Evolutionary conservation across 257 asterid species (phyloP).

Genomic region (Ilex aquifolium): DNA sequence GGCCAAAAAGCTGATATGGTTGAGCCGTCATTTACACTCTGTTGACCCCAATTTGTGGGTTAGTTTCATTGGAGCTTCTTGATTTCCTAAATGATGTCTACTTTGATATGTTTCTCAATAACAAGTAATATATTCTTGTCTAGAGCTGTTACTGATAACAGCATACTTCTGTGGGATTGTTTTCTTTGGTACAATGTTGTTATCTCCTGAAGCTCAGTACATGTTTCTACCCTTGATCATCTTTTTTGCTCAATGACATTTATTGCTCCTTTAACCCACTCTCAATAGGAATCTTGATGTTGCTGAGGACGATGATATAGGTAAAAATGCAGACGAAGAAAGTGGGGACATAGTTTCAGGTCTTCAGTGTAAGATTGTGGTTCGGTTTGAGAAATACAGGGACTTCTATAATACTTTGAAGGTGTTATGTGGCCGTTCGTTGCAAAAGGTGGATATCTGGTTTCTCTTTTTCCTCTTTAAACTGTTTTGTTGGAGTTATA

Average conservation of each 20-base stretch:
- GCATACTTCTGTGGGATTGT: too few relatives aligned
- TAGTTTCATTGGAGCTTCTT: too few relatives aligned
- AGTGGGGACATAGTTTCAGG: conserved; percentile 63
- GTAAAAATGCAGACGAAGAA: conserved; percentile 54
- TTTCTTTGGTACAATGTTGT: too few relatives aligned
- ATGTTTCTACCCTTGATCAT: too few relatives aligned
- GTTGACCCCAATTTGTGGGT: too few relatives aligned
- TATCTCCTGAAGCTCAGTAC: too few relatives aligned
- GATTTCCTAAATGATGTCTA: too few relatives aligned
- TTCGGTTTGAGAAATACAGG: conserved; percentile 66
- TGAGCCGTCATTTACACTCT: too few relatives aligned
- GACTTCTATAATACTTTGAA: conserved; percentile 73
- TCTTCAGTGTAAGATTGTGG: conserved; percentile 81
- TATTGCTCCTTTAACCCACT: conserved; percentile 16
- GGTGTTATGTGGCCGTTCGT: conserved; percentile 74
- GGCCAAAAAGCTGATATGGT: too few relatives aligned
- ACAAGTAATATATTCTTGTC: too few relatives aligned
- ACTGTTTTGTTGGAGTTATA: not conserved
- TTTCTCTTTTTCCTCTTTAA: not conserved
- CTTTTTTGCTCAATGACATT: not conserved
- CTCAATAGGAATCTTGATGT: conserved; percentile 79
- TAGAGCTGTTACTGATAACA: too few relatives aligned
- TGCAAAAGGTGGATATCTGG: conserved; percentile 54
- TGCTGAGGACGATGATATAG: conserved; percentile 73
- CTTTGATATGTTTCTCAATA: too few relatives aligned